phyloP scores from a whole-genome alignment of 768 basidiomycete genomes.

The Tremella fuciformis region DNA sequence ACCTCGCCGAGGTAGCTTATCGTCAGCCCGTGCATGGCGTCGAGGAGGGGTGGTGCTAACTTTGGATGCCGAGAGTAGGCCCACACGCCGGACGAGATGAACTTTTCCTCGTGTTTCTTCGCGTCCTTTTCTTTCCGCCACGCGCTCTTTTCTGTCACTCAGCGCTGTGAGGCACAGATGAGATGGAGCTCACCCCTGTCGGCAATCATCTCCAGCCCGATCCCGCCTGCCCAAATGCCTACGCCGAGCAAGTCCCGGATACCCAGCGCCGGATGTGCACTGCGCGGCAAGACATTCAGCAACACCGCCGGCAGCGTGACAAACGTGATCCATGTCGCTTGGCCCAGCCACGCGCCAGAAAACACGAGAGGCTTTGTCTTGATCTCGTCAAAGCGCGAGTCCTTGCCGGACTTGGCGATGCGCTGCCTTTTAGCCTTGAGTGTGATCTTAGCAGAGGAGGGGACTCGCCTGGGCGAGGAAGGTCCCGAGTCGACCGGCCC shows the following conservation, averaged over 20 bases:
- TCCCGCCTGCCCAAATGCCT: constrained; percentile 60
- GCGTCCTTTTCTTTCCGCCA: constrained; percentile 63
- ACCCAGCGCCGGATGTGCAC: constrained; percentile 59
- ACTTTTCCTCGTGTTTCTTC: constrained; percentile 68
- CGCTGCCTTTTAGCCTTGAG: neutral
- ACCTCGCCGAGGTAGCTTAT: constrained; percentile 71
- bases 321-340: constrained; percentile 63
- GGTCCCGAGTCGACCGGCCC: constrained; percentile 63
- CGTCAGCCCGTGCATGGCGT: neutral
- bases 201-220: constrained; percentile 64
- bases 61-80: constrained; percentile 68
- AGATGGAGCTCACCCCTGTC: constrained; percentile 54
- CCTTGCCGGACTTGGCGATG: constrained; percentile 59
- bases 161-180: neutral
- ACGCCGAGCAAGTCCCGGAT: constrained; percentile 60
- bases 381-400: constrained; percentile 66
- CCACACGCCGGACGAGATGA: constrained; percentile 70
- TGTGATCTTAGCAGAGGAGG: neutral
- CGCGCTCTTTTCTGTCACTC: constrained; percentile 57
- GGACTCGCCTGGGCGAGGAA: constrained; percentile 60
- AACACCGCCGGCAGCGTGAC: constrained; percentile 68
- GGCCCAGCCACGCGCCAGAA: constrained; percentile 59
- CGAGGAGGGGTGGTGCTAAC: constrained; percentile 53
- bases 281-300: constrained; percentile 59
- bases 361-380: constrained; percentile 58